phyloP scores from a whole-genome alignment of 352 stramenopile genomes.

The Discostella stelligera region DNA sequence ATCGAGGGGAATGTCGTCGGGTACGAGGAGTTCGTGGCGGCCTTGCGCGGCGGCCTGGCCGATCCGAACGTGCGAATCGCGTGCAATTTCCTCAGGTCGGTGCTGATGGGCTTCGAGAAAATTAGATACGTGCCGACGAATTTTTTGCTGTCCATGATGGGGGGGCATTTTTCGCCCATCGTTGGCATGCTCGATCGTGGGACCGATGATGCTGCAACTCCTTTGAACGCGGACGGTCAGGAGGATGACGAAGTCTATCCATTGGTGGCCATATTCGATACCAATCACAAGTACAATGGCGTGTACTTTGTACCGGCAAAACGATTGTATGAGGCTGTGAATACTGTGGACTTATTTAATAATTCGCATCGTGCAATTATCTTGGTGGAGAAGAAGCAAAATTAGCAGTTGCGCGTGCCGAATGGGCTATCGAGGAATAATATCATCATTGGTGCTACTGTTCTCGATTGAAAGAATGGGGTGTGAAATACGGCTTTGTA shows the following conservation, averaged over 20 bases:
- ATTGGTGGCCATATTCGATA: slow-evolving; percentile 41
- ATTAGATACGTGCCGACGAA: slow-evolving; percentile 26
- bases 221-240: neutral
- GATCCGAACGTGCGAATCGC: slow-evolving; percentile 31
- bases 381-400: slow-evolving; percentile 25
- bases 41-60: slow-evolving; percentile 6
- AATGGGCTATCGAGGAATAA: too few relatives aligned
- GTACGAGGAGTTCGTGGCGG: slow-evolving; percentile 12
- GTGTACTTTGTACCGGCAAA: slow-evolving; percentile 35
- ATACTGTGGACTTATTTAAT: slow-evolving; percentile 27
- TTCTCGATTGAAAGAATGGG: too few relatives aligned
- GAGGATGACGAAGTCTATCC: slow-evolving; percentile 22
- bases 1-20: neutral
- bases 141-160: slow-evolving; percentile 30
- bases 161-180: slow-evolving; percentile 46
- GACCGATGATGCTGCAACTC: neutral
- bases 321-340: slow-evolving; percentile 37
- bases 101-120: slow-evolving; percentile 27
- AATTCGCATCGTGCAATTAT: slow-evolving; percentile 42
- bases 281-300: slow-evolving; percentile 43
- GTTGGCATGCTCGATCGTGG: slow-evolving; percentile 28
- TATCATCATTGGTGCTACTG: too few relatives aligned
- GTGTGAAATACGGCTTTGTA: too few relatives aligned
- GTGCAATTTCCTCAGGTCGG: slow-evolving; percentile 37
- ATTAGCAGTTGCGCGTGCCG: too few relatives aligned